These are phyloP conservation scores for Ogataea neopini DNA, from an alignment of 805 yeast genomes.

Conservation along the genomic window DNA sequence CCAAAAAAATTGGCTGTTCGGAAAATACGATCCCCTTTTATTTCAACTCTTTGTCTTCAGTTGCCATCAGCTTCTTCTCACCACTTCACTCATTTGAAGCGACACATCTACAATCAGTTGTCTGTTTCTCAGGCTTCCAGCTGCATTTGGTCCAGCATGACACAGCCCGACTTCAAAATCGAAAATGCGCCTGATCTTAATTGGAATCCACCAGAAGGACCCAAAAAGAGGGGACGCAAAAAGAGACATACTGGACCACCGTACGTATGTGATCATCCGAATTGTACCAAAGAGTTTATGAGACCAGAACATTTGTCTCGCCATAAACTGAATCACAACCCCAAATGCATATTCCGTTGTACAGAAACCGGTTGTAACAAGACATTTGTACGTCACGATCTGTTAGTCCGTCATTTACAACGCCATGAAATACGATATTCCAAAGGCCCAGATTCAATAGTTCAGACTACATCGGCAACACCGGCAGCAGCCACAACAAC, in stretches of 20 bases:
- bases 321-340: conserved; percentile 62
- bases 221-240: conserved; percentile 15
- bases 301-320: conserved; percentile 65
- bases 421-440: conserved; percentile 36
- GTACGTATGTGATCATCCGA: conserved; percentile 43
- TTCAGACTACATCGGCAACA: neutral
- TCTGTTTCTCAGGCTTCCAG: neutral
- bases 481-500: neutral
- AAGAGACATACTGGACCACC: conserved; percentile 30
- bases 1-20: no score
- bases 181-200: neutral
- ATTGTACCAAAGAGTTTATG: conserved; percentile 57
- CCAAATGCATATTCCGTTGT: conserved; percentile 56
- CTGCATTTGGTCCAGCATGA: neutral
- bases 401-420: conserved; percentile 47
- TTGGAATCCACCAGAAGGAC: neutral
- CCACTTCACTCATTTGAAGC: neutral
- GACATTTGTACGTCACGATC: conserved; percentile 63
- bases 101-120: neutral
- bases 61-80: neutral
- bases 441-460: neutral
- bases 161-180: neutral
- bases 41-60: neutral
- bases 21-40: no score
- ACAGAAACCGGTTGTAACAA: conserved; percentile 48